Conservation (phyloP, 108 stramenopile species). For the Discostella pseudostelligera region DNA sequence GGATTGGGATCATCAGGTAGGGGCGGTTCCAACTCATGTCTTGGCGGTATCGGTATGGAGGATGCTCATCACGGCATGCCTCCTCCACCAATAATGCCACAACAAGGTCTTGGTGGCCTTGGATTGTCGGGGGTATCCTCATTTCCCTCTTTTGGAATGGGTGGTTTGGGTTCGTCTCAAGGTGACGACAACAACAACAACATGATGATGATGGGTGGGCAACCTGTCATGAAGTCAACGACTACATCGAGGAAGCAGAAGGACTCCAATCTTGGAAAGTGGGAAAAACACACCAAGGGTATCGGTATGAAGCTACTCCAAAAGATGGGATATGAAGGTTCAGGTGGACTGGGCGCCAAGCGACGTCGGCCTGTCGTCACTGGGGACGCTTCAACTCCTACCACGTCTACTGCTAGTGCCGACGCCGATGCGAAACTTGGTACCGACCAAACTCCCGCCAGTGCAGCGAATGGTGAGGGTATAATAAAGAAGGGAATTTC, state of each 20-base stretch:
- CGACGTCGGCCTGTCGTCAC: slow-evolving; percentile 18
- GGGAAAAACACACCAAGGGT: slow-evolving; percentile 97
- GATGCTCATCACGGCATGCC: neutral
- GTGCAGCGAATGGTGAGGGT: slow-evolving; percentile 15
- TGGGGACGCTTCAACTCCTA: neutral
- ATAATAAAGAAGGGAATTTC: slow-evolving; percentile 66
- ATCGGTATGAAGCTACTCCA: slow-evolving; percentile 87
- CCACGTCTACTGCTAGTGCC: slow-evolving; percentile 2
- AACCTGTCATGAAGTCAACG: neutral
- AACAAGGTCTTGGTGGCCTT: neutral
- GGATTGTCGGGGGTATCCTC: slow-evolving; percentile 1
- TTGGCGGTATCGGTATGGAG: neutral
- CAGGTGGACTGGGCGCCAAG: slow-evolving; percentile 82
- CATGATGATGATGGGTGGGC: neutral
- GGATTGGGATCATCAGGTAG: neutral
- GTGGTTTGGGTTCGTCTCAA: slow-evolving; percentile 1
- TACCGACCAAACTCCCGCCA: neutral
- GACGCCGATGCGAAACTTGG: slow-evolving; percentile 6
- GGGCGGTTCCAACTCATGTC: neutral
- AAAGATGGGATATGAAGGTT: slow-evolving; percentile 91
- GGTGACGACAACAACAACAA: neutral
- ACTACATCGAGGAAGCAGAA: slow-evolving; percentile 11
- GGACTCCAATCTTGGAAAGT: slow-evolving; percentile 67
- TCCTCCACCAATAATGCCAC: neutral
- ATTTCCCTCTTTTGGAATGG: slow-evolving; percentile 10